Evolutionary conservation across 441 rosid species (phyloP).

Genomic region (Gossypium gossypioides): DNA sequence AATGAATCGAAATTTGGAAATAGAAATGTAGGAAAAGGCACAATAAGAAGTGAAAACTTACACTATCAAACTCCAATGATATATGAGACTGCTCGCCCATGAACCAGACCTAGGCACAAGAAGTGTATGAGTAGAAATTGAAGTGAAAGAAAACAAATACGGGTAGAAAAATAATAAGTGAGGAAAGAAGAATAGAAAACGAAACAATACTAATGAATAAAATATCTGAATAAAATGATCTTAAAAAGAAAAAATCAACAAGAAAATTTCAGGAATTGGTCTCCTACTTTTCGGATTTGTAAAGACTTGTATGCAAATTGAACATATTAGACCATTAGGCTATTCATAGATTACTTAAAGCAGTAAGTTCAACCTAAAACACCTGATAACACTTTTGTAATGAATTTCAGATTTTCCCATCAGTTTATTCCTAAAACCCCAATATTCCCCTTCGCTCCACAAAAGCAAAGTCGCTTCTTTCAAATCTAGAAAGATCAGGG

Average conservation of each 20-base stretch:
- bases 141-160: neutral
- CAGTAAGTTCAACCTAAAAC: neutral
- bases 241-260: neutral
- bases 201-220: neutral
- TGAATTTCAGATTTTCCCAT: neutral
- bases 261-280: neutral
- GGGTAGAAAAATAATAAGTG: neutral
- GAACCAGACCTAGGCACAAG: conserved; percentile 57
- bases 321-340: neutral
- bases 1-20: neutral
- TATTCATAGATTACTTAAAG: neutral
- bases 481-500: conserved; percentile 7
- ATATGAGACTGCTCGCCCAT: conserved; percentile 88
- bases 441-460: neutral
- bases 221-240: neutral
- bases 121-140: conserved; percentile 5
- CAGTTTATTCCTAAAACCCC: neutral
- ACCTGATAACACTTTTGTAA: neutral
- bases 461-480: neutral
- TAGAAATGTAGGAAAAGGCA: neutral
- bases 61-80: conserved; percentile 74
- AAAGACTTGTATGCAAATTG: neutral
- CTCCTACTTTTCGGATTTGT: neutral
- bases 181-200: neutral
- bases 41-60: conserved; percentile 30